Evolutionary conservation across 306 rosid genomes (phyloP), one percentile per base, ranked within the genome.

Genomic region (Aeschynomene evenia): DNA sequence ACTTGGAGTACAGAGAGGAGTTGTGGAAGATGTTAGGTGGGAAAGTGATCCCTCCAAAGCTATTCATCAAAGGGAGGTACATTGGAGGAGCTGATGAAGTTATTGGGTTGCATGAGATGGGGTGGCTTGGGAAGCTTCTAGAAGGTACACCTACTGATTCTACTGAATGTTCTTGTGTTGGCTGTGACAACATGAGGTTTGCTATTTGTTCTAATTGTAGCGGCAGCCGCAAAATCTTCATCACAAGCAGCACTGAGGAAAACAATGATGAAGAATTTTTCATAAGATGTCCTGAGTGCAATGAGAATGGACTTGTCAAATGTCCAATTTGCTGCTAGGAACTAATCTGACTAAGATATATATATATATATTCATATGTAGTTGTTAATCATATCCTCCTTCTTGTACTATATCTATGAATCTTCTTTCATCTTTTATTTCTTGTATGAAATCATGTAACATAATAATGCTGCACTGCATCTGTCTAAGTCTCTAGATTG

Each of bases 1-100:
- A 91, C 66, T 53, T 85, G 79, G 95, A 83, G 62, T 95, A 82
- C 60, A 86, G 97, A 55, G 89, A 91, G n/a, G 97, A 95, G 61
- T 37, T 95, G 29, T 85, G 97, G 96, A 80, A 71, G 34, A 54
- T 87, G 19, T 77, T 89, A 74, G 97, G 84, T 5, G 77, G 77
- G 0, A 91, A 77, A 82, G 86, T 84, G 69, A 83, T 95, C 68
- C 99, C 97, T 52, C 99, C 99, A 0, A 89, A 80, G 83, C 86
- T 95, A 74, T 95, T 95, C 76, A 85, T 95, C 16, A 89, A 87
- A 71, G 99, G 97, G 6, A 85, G 89, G 76, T 85, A 83, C 83
- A 86, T 95, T 23, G 99, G 99, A 50, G 99, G 97, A 77, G 95
- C 91, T n/a, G 95, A 91, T 48, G 85, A 95, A 82, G 96, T 95